phyloP scores from a whole-genome alignment of 2,329 filamentous ascomycete genomes.

The Xylaria sp. region DNA sequence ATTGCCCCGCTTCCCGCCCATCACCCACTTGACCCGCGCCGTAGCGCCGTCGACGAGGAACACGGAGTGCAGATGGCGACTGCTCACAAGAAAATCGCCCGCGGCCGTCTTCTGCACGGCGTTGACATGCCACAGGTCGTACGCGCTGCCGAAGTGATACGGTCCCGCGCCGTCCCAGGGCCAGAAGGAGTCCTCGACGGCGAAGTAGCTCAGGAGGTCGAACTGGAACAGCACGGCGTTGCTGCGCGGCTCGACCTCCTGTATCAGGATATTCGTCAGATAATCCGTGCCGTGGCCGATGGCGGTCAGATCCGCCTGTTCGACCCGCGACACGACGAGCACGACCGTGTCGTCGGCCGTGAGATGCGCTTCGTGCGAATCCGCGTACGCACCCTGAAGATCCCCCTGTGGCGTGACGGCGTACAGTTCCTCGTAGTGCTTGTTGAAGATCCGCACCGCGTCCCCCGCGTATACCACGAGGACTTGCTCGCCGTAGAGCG shows the following conservation, averaged over 20 bases:
- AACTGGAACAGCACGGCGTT: slow-evolving; percentile 33
- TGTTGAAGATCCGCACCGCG: slow-evolving; percentile 32
- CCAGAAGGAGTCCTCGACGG: slow-evolving; percentile 28
- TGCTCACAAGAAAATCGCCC: slow-evolving; percentile 31
- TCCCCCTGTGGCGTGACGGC: slow-evolving; percentile 31
- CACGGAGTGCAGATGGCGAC: slow-evolving; percentile 29
- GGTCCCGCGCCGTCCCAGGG: slow-evolving; percentile 23
- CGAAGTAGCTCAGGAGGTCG: slow-evolving; percentile 25
- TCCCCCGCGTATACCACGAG: slow-evolving; percentile 28
- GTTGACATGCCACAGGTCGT: slow-evolving; percentile 32
- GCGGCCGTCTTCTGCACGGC: slow-evolving; percentile 29
- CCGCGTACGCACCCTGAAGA: slow-evolving; percentile 1
- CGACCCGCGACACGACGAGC: slow-evolving; percentile 19
- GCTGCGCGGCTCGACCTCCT: slow-evolving; percentile 32
- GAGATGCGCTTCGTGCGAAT: slow-evolving; percentile 31
- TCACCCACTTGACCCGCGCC: slow-evolving; percentile 23
- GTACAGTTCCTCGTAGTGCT: slow-evolving; percentile 32
- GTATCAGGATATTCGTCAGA: slow-evolving; percentile 19
- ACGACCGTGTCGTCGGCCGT: slow-evolving; percentile 25
- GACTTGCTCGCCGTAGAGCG: slow-evolving; percentile 25
- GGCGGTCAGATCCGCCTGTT: slow-evolving; percentile 17
- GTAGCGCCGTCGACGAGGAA: slow-evolving; percentile 27
- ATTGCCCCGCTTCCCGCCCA: slow-evolving; percentile 27
- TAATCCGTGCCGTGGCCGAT: slow-evolving; percentile 20
- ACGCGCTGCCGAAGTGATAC: slow-evolving; percentile 17